Evolutionary conservation across 805 yeast species (phyloP).

Genomic region (Myxozyma sirexii): DNA sequence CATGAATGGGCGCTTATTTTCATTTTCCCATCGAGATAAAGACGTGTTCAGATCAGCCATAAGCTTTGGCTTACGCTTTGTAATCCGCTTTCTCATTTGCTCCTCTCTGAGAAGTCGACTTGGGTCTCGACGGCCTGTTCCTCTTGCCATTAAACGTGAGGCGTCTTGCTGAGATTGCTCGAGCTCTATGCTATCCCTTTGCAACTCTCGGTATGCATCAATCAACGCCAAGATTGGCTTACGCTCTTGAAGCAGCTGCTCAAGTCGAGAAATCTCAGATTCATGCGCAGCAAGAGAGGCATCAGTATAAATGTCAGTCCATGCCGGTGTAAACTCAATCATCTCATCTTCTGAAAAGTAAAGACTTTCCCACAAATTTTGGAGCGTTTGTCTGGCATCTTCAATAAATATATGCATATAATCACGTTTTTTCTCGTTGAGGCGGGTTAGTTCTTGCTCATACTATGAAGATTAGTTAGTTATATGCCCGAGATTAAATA

Average conservation of each 20-base stretch:
- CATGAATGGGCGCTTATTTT: conserved; percentile 38
- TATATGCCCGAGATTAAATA: neutral
- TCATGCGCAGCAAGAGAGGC: conserved; percentile 65
- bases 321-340: conserved; percentile 50
- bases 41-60: conserved; percentile 54
- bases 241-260: conserved; percentile 53
- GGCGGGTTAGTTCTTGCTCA: conserved; percentile 57
- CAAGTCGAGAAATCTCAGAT: conserved; percentile 56
- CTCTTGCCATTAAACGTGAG: conserved; percentile 67
- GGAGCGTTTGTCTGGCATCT: conserved; percentile 62
- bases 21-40: conserved; percentile 53
- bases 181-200: conserved; percentile 62
- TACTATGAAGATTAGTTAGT: conserved; percentile 43
- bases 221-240: conserved; percentile 61
- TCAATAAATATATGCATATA: conserved; percentile 68
- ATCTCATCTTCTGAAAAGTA: conserved; percentile 60
- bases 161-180: conserved; percentile 77
- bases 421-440: conserved; percentile 61
- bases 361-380: conserved; percentile 62
- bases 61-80: conserved; percentile 68
- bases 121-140: conserved; percentile 49
- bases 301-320: conserved; percentile 57
- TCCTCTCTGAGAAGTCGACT: conserved; percentile 81
- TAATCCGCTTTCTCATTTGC: conserved; percentile 65
- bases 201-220: conserved; percentile 56